phyloP scores from a whole-genome alignment of 495 filamentous ascomycete genomes.

The Podospora didyma region DNA sequence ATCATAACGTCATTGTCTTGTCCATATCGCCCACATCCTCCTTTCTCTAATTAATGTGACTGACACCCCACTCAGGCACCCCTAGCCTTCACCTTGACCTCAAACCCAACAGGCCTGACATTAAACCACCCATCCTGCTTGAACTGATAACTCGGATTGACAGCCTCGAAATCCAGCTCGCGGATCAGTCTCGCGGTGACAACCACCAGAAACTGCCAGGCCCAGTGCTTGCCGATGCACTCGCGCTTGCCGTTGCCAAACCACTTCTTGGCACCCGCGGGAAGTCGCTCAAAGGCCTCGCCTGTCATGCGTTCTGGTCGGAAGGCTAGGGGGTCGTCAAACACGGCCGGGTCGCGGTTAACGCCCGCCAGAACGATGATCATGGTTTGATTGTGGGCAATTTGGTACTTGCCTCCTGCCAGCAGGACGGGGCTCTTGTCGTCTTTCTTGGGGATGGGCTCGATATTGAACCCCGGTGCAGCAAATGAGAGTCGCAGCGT shows the following conservation, averaged over 20 bases:
- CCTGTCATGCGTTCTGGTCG: conserved; percentile 64
- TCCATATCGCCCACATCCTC: no score
- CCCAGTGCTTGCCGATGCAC: conserved; percentile 67
- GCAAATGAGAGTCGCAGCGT: conserved; percentile 60
- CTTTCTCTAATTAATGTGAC: no score
- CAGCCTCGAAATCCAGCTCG: conserved; percentile 58
- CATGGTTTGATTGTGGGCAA: conserved; percentile 57
- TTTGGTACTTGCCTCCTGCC: conserved; percentile 61
- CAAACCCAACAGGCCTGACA: conserved; percentile 36
- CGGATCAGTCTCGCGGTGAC: conserved; percentile 54
- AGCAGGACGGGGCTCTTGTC: conserved; percentile 40
- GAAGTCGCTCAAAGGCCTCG: conserved; percentile 54
- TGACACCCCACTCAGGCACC: conserved; percentile 1
- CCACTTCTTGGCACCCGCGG: conserved; percentile 59
- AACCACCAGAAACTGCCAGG: conserved; percentile 58
- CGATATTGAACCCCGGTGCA: conserved; percentile 64
- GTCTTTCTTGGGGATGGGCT: conserved; percentile 49
- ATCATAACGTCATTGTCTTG: no score
- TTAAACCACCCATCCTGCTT: conserved; percentile 50
- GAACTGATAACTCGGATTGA: conserved; percentile 52
- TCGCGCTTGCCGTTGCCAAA: conserved; percentile 67
- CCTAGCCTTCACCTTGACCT: conserved; percentile 37
- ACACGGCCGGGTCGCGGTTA: conserved; percentile 66
- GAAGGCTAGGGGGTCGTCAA: conserved; percentile 60
- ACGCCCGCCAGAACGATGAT: conserved; percentile 57